A percentile compares a stretch with the other conserved stretches of the same genome.
phyloP scores from a whole-genome alignment of 2,329 filamentous ascomycete genomes.

The Aspergillus intermedius region DNA sequence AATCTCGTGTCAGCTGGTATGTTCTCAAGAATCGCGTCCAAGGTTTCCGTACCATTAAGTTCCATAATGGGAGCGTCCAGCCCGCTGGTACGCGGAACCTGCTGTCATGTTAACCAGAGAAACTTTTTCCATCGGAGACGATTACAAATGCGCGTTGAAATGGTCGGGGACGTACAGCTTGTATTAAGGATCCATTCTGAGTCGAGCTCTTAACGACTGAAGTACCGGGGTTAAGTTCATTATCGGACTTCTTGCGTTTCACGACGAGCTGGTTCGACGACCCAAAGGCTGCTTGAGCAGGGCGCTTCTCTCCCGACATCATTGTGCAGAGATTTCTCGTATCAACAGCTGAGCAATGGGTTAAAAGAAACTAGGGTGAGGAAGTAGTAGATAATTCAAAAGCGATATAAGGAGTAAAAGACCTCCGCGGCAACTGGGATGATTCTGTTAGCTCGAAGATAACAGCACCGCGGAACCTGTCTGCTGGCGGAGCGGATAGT shows the following conservation, averaged over 20 bases:
- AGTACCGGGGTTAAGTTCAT: conserved; percentile 49
- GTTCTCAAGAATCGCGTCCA: conserved; percentile 26
- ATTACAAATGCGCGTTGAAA: not conserved
- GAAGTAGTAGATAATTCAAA: not conserved
- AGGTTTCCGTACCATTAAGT: conserved; percentile 55
- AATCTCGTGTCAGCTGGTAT: conserved; percentile 7
- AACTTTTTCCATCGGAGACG: not conserved
- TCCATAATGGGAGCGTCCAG: conserved; percentile 93
- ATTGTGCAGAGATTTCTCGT: conserved; percentile 10
- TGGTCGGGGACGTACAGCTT: conserved; percentile 50
- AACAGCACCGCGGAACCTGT: conserved; percentile 1
- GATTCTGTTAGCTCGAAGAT: not conserved
- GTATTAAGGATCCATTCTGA: conserved; percentile 58
- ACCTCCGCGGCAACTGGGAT: not conserved
- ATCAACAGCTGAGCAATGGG: not conserved
- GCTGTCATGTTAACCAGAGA: conserved; percentile 15
- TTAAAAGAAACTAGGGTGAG: too few relatives aligned
- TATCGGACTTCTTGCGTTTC: conserved; percentile 76
- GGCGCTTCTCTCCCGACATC: conserved; percentile 90
- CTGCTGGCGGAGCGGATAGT: not conserved
- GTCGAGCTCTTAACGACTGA: conserved; percentile 51
- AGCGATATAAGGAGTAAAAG: not conserved
- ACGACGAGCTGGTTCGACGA: conserved; percentile 69
- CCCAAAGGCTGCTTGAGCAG: conserved; percentile 76
- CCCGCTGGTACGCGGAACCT: conserved; percentile 73